Evolutionary conservation across 345 rosid genomes (phyloP).

Genomic region (Eucalyptus erythrocorys): DNA sequence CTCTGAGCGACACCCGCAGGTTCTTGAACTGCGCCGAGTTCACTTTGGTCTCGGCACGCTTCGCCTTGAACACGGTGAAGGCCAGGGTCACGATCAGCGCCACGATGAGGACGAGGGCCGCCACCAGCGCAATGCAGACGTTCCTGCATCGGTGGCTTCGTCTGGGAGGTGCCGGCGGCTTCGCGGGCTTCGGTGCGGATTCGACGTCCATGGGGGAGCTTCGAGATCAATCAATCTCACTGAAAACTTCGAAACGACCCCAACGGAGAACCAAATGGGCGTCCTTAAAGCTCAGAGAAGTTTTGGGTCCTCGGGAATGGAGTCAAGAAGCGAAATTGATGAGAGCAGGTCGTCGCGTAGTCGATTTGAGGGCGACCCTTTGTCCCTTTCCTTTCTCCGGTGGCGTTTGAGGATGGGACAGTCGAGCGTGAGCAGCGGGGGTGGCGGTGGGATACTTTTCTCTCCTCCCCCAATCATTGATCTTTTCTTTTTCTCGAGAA

Average conservation of each 20-base stretch:
- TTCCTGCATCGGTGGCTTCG: not conserved
- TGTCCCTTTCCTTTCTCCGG: not conserved
- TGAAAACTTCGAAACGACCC: not conserved
- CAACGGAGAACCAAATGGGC: not conserved
- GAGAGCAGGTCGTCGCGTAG: not conserved
- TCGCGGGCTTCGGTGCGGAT: not conserved
- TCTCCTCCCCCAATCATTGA: not conserved
- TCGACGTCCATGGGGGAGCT: not conserved
- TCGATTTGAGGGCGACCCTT: not conserved
- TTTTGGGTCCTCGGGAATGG: not conserved
- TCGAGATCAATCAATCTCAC: not conserved
- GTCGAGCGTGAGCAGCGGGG: not conserved
- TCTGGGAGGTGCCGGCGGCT: not conserved
- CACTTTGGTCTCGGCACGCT: conserved; percentile 26
- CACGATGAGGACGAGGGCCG: conserved; percentile 8
- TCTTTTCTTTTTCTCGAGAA: not conserved
- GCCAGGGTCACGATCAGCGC: conserved; percentile 35
- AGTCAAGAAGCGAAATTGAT: not conserved
- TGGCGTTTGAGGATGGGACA: not conserved
- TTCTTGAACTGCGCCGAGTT: conserved; percentile 28
- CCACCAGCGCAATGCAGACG: conserved; percentile 21
- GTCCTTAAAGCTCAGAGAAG: not conserved
- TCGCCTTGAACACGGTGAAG: conserved; percentile 71
- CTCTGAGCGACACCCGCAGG: conserved; percentile 16
- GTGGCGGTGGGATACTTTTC: not conserved